phyloP scores from a whole-genome alignment of 2,329 filamentous ascomycete species.

The Colletotrichum sublineola region DNA sequence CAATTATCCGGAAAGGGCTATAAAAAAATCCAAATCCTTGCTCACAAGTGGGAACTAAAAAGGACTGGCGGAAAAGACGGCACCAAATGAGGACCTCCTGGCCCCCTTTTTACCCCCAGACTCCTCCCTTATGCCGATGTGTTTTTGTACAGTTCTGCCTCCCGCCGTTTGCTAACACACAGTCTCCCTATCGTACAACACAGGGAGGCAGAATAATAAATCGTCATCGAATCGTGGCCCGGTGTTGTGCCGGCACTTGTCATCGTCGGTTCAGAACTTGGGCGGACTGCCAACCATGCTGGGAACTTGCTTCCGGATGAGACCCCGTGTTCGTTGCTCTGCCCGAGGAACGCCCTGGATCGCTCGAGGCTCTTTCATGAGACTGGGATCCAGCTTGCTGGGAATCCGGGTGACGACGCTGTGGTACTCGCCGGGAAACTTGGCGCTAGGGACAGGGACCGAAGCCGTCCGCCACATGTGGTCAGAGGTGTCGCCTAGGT shows the following conservation, averaged over 20 bases:
- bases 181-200: constrained; percentile 39
- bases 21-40: constrained; percentile 35
- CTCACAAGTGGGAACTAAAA: constrained; percentile 24
- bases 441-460: constrained; percentile 70
- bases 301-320: constrained; percentile 69
- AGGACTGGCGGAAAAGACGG: constrained; percentile 26
- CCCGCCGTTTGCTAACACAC: constrained; percentile 40
- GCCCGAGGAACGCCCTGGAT: constrained; percentile 87
- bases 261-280: constrained; percentile 25
- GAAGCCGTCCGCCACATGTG: constrained; percentile 83
- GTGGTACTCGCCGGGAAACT: constrained; percentile 74
- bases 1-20: constrained; percentile 40
- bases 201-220: constrained; percentile 30
- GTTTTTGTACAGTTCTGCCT: constrained; percentile 41
- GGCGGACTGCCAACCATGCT: constrained; percentile 61
- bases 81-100: constrained; percentile 34
- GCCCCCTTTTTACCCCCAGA: constrained; percentile 37
- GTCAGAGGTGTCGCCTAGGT: constrained; percentile 79
- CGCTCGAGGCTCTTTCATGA: constrained; percentile 93
- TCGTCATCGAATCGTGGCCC: constrained; percentile 39
- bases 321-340: constrained; percentile 64
- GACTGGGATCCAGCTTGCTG: constrained; percentile 82
- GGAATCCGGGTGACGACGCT: constrained; percentile 76
- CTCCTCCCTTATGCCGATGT: constrained; percentile 37
- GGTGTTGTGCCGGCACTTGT: constrained; percentile 14